These are phyloP conservation scores for Candida pseudoviswanathii DNA, from an alignment of 1,139 yeast species.

Conservation along the genomic window DNA sequence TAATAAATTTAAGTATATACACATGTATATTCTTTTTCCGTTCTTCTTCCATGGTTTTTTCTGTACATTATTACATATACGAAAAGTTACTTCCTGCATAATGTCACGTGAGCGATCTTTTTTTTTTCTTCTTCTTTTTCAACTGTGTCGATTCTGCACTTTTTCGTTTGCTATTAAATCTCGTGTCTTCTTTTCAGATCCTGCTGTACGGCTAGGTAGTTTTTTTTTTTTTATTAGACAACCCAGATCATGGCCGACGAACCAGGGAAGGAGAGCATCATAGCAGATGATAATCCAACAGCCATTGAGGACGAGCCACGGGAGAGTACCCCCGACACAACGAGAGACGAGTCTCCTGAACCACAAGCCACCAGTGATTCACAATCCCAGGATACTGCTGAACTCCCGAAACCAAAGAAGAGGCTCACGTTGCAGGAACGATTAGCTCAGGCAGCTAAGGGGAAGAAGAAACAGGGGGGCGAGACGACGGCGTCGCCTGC, in stretches of 20 bases:
- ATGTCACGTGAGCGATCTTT: not conserved
- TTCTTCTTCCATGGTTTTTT: not conserved
- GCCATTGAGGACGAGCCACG: not conserved
- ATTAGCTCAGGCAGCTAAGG: conserved; percentile 75
- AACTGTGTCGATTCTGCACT: not conserved
- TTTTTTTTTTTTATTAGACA: not conserved
- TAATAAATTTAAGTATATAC: not conserved
- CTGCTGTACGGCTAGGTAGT: too few relatives aligned
- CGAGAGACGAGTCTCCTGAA: not conserved
- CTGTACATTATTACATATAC: not conserved
- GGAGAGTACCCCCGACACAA: not conserved
- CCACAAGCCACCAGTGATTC: conserved; percentile 1
- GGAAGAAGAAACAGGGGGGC: conserved; percentile 28
- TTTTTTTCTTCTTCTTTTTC: not conserved
- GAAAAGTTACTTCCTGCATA: conserved; percentile 1
- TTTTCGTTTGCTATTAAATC: not conserved
- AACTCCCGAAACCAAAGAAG: conserved; percentile 28
- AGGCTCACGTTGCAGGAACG: conserved; percentile 77
- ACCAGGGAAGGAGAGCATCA: not conserved
- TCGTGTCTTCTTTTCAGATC: not conserved
- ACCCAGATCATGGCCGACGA: not conserved
- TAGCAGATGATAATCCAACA: not conserved
- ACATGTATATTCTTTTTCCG: not conserved
- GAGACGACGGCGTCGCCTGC: conserved; percentile 10
- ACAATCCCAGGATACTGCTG: not conserved